phyloP scores from a whole-genome alignment of 2,329 filamentous ascomycete genomes.

The Neonectria hederae region DNA sequence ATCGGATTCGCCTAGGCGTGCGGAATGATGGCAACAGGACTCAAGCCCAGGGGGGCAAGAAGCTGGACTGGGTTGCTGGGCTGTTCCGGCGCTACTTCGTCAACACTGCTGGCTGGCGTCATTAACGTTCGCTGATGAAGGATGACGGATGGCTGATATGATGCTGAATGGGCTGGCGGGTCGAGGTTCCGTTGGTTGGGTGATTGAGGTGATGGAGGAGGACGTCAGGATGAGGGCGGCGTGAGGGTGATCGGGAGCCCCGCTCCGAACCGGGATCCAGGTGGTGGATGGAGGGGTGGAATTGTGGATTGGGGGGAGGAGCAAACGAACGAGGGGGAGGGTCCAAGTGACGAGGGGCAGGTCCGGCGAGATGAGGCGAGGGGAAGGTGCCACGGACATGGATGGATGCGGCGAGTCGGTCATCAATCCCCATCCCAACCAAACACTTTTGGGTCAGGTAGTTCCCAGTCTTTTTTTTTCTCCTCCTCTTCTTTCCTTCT shows the following conservation, averaged over 20 bases:
- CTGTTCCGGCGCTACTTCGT: neutral
- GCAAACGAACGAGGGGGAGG: conserved; percentile 36
- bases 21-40: neutral
- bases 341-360: conserved; percentile 24
- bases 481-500: conserved; percentile 21
- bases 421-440: conserved; percentile 23
- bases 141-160: neutral
- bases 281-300: conserved; percentile 12
- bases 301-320: conserved; percentile 26
- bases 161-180: conserved; percentile 11
- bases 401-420: conserved; percentile 31
- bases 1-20: neutral
- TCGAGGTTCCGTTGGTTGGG: neutral
- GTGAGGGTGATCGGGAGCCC: conserved; percentile 29
- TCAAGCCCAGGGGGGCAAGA: neutral
- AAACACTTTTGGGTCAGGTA: conserved; percentile 34
- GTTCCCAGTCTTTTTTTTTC: conserved; percentile 36
- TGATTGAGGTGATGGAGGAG: conserved; percentile 16
- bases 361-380: conserved; percentile 23
- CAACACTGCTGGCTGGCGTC: neutral
- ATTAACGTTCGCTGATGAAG: conserved; percentile 10
- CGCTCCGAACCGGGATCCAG: conserved; percentile 28
- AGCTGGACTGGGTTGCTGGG: neutral
- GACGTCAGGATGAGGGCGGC: conserved; percentile 27
- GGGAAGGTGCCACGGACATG: conserved; percentile 8